Percentiles rank a stretch among this genome's conserved stretches.
These are phyloP conservation scores for Ulota crispa DNA, from an alignment of 225 moss, liverwort and hornwort genomes.

Conservation along the genomic window DNA sequence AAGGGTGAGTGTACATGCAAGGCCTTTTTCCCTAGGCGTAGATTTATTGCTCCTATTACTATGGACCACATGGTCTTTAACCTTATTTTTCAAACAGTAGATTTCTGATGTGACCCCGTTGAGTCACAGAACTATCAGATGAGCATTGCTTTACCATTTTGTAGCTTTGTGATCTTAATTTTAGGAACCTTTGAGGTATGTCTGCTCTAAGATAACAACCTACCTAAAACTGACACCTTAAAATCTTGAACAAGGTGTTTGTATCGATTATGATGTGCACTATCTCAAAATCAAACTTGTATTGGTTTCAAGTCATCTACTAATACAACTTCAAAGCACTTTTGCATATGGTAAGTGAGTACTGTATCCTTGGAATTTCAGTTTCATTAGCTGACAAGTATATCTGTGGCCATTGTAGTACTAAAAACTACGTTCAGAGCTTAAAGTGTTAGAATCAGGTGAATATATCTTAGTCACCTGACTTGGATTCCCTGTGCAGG, in stretches of 20 bases:
- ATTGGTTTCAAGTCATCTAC: not conserved
- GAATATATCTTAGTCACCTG: not conserved
- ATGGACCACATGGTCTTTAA: no score
- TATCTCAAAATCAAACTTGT: not conserved
- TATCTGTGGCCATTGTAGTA: no score
- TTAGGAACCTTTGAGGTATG: not conserved
- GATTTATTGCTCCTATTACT: not conserved
- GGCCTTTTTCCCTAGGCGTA: not conserved
- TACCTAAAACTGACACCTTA: not conserved
- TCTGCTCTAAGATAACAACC: not conserved
- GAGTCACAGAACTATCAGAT: rapidly evolving
- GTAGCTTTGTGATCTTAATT: not conserved
- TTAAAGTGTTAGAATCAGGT: not conserved
- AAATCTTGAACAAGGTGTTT: not conserved
- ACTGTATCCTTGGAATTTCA: not conserved
- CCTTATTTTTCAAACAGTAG: no score
- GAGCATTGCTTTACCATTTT: not conserved
- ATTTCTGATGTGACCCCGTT: no score
- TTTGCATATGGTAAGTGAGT: not conserved
- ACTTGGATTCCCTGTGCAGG: slow-evolving; percentile 32
- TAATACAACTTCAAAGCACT: not conserved
- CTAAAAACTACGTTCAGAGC: not conserved
- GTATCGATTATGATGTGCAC: not conserved
- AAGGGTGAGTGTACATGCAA: slow-evolving; percentile 16
- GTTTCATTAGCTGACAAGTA: not conserved